Base-by-base conservation (phyloP, 768 basidiomycete genomes). In the Agaricus sinodeliciosus region DNA sequence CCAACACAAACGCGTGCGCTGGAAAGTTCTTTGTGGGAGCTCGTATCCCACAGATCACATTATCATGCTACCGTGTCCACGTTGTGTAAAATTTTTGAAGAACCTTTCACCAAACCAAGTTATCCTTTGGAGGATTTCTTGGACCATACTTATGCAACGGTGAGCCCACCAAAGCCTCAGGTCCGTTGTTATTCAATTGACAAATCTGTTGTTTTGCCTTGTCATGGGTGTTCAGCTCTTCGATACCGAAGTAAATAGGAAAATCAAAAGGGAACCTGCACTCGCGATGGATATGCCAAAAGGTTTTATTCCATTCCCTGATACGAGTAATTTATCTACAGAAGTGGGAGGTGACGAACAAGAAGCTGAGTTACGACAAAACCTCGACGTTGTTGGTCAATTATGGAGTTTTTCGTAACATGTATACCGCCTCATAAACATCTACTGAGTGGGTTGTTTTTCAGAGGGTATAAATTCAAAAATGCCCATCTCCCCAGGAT, bases 51-150 rank as follows among this genome's bases (percentile, higher is more conserved):
- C 55, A 73, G 78, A 55, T 67, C 74, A 19, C 95, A 99, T 67
- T 97, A 97, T 63, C 84, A 94, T 56, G 72, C 88, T 1, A 79
- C 83, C 0, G 87, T 95, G n/a, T 82, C 90, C n/a, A 90, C 90
- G 0, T 67, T 98, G 43, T 84, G 82, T 26, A 85, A 85, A 62
- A 85, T 99, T 50, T 90, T 96, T 59, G 76, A 77, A 11, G 93
- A 94, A 63, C 85, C 88, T 4, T 96, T 99, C 69, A 97, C 92
- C n/a, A 97, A 95, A 63, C 90, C 86, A 15, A 76, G 75, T 34
- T 97, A 94, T 67, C 73, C 81, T 12, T 80, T 96, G 81, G 95
- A 98, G 59, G 95, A 98, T 64, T 99, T 98, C 67, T 67, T 97
- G 63, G 96, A 98, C 65, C 95, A 98, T 64, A 88, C 89, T 2